Evolutionary conservation across 306 rosid species (phyloP).

Genomic region (Lotus japonicus): DNA sequence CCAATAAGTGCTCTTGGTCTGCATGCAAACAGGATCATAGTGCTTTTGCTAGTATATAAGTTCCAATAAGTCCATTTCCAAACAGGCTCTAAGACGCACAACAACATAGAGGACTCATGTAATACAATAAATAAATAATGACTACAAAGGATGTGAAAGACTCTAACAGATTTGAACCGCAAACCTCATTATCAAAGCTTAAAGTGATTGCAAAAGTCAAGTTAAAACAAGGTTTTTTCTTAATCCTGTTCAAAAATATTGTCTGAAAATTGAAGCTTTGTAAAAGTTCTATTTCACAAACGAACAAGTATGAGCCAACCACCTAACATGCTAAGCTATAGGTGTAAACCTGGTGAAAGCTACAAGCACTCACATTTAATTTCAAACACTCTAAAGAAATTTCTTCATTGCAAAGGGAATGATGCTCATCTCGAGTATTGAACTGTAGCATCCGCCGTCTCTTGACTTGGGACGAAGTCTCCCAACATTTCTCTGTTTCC

Average conservation of each 20-base stretch:
- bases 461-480: slow-evolving; percentile 62
- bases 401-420: slow-evolving; percentile 37
- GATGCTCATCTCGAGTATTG: slow-evolving; percentile 31
- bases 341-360: slow-evolving; percentile 12
- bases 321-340: not conserved
- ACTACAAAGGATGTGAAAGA: not conserved
- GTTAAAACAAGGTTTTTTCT: not conserved
- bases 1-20: too few relatives aligned
- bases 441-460: slow-evolving; percentile 86
- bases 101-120: not conserved
- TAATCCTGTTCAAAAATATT: not conserved
- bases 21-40: too few relatives aligned
- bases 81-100: not conserved
- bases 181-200: not conserved
- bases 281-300: not conserved
- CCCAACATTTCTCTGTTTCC: slow-evolving; percentile 43
- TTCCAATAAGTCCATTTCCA: too few relatives aligned
- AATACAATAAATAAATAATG: not conserved
- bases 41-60: too few relatives aligned
- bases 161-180: not conserved
- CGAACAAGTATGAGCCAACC: not conserved
- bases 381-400: slow-evolving; percentile 44
- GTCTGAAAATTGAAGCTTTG: not conserved
- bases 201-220: not conserved
- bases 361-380: slow-evolving; percentile 49